phyloP scores from a whole-genome alignment of 2,329 filamentous ascomycete species.

The Alternaria hordeiaustralica region DNA sequence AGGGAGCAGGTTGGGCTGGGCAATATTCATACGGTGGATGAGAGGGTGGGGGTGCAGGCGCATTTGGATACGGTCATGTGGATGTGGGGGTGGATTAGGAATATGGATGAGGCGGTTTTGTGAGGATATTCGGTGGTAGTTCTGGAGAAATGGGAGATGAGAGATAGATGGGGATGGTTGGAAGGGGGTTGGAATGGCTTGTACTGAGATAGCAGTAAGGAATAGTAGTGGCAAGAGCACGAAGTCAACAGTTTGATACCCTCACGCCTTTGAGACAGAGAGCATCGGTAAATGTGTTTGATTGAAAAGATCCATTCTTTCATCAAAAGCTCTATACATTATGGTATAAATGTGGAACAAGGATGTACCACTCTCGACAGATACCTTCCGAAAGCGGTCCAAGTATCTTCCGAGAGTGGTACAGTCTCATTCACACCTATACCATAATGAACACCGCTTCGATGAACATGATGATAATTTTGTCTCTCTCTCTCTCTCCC shows the following conservation, averaged over 20 bases:
- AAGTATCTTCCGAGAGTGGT: neutral
- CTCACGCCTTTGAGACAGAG: neutral
- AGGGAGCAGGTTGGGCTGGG: conserved; percentile 48
- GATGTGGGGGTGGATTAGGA: conserved; percentile 53
- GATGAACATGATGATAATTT: neutral
- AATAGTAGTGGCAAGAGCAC: neutral
- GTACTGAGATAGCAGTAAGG: neutral
- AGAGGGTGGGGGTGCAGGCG: conserved; percentile 52
- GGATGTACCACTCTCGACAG: neutral
- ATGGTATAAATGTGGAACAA: neutral
- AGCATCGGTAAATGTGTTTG: neutral
- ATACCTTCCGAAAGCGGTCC: neutral
- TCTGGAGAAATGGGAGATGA: neutral
- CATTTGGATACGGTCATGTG: conserved; percentile 54
- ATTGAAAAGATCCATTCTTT: neutral
- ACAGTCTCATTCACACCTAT: neutral
- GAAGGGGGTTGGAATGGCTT: neutral
- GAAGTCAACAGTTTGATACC: neutral
- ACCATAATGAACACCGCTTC: neutral
- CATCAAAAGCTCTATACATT: neutral
- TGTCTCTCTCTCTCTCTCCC: neutral
- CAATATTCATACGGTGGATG: conserved; percentile 61
- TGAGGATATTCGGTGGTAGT: neutral
- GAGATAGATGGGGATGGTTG: neutral
- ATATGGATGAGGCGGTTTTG: conserved; percentile 54